A percentile compares a stretch with the other conserved stretches of the same genome.
Evolutionary conservation across 164 flowering plant species (phyloP).

Genomic region (Buxus sempervirens): DNA sequence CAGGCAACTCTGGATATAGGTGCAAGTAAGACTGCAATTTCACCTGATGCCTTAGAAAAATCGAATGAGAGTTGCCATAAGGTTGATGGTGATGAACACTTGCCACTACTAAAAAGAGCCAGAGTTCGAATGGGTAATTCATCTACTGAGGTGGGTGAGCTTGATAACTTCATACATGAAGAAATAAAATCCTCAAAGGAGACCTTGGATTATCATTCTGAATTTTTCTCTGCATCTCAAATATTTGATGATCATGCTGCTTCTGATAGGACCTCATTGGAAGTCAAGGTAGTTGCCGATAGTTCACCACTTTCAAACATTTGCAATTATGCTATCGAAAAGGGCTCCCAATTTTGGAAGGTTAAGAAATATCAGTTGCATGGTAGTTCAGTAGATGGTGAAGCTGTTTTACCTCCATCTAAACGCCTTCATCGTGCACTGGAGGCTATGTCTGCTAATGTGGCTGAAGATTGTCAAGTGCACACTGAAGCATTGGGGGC

Average conservation of each 20-base stretch:
- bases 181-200: constrained; percentile 37
- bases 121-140: constrained; percentile 85
- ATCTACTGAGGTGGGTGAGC: constrained; percentile 31
- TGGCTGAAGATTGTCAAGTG: constrained; percentile 54
- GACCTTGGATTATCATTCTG: constrained; percentile 14
- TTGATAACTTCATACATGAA: constrained; percentile 16
- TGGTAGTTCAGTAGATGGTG: constrained; percentile 57
- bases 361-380: constrained; percentile 34
- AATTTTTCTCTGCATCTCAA: constrained; percentile 17
- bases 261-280: constrained; percentile 19
- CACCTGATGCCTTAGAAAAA: constrained; percentile 31
- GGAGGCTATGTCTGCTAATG: constrained; percentile 93
- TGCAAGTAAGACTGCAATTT: constrained; percentile 16
- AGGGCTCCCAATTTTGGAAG: constrained; percentile 29
- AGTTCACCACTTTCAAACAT: constrained; percentile 28
- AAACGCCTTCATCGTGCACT: constrained; percentile 88
- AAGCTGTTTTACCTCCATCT: constrained; percentile 90
- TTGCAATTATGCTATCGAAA: constrained; percentile 20
- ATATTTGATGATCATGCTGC: constrained; percentile 16
- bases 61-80: constrained; percentile 25
- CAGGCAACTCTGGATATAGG: constrained; percentile 31
- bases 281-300: constrained; percentile 21
- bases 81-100: constrained; percentile 89
- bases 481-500: constrained; percentile 61
- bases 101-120: constrained; percentile 92